phyloP scores from a whole-genome alignment of 257 asterid species.

The Forsythia suspensa region DNA sequence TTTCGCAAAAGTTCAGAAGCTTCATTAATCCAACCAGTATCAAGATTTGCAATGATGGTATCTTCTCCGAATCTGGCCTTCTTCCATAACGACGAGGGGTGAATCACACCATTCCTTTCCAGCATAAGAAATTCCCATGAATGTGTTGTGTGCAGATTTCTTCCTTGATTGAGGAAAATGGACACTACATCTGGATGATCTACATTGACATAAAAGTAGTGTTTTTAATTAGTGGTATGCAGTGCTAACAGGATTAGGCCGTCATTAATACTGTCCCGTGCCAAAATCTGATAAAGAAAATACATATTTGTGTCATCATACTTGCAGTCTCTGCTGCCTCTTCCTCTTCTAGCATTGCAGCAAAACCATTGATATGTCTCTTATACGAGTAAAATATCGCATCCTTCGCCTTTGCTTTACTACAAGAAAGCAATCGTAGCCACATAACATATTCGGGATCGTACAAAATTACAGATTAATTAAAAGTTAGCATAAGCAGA shows the following conservation, averaged over 20 bases:
- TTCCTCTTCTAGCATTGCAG: conserved; percentile 68
- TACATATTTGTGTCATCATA: conserved; percentile 14
- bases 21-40: conserved; percentile 43
- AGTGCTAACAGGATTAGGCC: no score
- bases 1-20: neutral
- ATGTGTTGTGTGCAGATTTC: conserved; percentile 66
- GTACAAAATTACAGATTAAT: neutral
- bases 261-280: neutral
- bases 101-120: conserved; percentile 42
- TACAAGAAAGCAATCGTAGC: conserved; percentile 13
- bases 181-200: conserved; percentile 70
- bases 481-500: neutral
- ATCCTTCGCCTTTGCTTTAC: conserved; percentile 56
- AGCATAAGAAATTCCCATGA: conserved; percentile 73
- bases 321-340: conserved; percentile 59
- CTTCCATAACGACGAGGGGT: conserved; percentile 48
- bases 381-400: conserved; percentile 66
- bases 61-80: conserved; percentile 62
- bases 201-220: conserved; percentile 1
- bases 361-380: conserved; percentile 71
- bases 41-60: conserved; percentile 65
- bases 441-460: neutral
- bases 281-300: neutral
- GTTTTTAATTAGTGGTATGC: neutral
- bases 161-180: conserved; percentile 45